Conservation (phyloP, 148 eudicot species). For the Nepenthes mirabilis region DNA sequence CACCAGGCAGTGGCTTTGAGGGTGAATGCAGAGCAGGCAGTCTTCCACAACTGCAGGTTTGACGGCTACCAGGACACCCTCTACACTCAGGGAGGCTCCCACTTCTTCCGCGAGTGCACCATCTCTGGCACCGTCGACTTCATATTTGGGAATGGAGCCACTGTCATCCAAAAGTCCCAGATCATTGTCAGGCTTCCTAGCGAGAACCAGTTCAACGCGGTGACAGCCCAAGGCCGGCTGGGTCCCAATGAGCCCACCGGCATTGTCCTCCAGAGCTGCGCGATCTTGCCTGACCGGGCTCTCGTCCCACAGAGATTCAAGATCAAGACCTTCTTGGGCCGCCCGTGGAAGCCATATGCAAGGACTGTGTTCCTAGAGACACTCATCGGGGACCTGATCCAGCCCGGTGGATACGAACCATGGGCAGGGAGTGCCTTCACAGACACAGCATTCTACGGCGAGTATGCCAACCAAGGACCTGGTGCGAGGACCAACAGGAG, state of each 20-base stretch:
- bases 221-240: constrained; percentile 35
- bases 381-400: constrained; percentile 18
- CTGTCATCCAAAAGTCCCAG: constrained; percentile 21
- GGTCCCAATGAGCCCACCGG: constrained; percentile 11
- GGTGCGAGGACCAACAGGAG: constrained; percentile 14
- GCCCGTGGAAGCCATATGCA: constrained; percentile 40
- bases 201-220: constrained; percentile 21
- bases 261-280: constrained; percentile 30
- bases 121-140: constrained; percentile 25
- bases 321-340: constrained; percentile 23
- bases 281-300: constrained; percentile 20
- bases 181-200: constrained; percentile 26
- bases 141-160: constrained; percentile 24
- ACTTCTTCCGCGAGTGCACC: constrained; percentile 24
- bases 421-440: constrained; percentile 17
- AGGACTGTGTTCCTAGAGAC: constrained; percentile 31
- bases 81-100: constrained; percentile 15
- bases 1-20: constrained; percentile 38
- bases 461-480: constrained; percentile 30
- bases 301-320: constrained; percentile 9
- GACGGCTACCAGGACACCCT: constrained; percentile 32
- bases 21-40: constrained; percentile 14
- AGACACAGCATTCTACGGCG: constrained; percentile 14
- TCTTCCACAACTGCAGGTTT: constrained; percentile 20
- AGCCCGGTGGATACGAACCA: constrained; percentile 30